Conservation (phyloP, 257 asterid genomes). For the Ballota nigra region DNA sequence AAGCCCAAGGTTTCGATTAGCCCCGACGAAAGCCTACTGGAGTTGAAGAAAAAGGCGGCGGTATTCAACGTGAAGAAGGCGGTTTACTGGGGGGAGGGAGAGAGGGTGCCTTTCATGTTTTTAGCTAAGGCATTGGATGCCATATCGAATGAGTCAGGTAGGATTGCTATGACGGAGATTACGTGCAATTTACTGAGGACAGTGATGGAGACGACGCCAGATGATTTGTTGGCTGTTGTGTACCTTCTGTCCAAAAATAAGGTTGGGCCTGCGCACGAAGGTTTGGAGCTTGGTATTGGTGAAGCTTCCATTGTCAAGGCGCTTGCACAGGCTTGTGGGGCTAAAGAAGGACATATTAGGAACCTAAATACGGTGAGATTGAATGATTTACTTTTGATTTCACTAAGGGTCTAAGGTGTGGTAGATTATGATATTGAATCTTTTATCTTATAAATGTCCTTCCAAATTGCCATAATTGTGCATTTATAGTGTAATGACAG, state of each 20-base stretch:
- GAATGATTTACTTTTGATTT: conserved; percentile 4
- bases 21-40: conserved; percentile 62
- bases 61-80: conserved; percentile 69
- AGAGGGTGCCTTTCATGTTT: conserved; percentile 89
- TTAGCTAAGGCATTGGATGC: conserved; percentile 83
- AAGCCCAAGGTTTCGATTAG: conserved; percentile 42
- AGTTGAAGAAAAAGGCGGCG: conserved; percentile 66
- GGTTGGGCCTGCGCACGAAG: conserved; percentile 87
- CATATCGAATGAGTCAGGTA: conserved; percentile 67
- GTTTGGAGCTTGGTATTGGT: conserved; percentile 94
- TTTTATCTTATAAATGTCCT: not conserved
- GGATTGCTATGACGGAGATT: conserved; percentile 81
- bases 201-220: conserved; percentile 76
- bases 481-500: not conserved
- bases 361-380: conserved; percentile 67
- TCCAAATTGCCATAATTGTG: not conserved
- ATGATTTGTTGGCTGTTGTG: conserved; percentile 72
- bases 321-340: conserved; percentile 91
- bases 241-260: conserved; percentile 73
- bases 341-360: conserved; percentile 72
- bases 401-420: not conserved
- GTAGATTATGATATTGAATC: not conserved
- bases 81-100: conserved; percentile 77
- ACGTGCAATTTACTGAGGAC: conserved; percentile 89
- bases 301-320: conserved; percentile 82